Evolutionary conservation across 768 basidiomycete genomes (phyloP).

Genomic region (Tricholomella constricta): DNA sequence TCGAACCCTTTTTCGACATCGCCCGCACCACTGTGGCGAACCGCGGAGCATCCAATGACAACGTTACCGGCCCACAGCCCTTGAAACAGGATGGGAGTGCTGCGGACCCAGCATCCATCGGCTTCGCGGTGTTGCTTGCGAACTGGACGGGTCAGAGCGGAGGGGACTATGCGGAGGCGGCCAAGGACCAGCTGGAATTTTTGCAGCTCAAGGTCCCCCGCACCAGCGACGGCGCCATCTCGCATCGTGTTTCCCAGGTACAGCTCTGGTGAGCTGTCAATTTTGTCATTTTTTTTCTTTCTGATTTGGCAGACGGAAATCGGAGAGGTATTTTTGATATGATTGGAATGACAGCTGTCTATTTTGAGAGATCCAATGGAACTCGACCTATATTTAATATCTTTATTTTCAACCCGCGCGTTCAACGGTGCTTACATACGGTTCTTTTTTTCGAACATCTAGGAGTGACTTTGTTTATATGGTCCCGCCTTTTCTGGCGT

Average conservation of each 20-base stretch:
- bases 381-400: no score
- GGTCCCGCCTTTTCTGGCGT: slow-evolving; percentile 87
- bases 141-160: slow-evolving; percentile 49
- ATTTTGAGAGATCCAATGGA: no score
- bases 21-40: slow-evolving; percentile 49
- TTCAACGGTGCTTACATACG: no score
- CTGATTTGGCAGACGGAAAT: no score
- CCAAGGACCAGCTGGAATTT: slow-evolving; percentile 64
- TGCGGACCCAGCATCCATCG: slow-evolving; percentile 82
- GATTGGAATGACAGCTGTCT: not conserved
- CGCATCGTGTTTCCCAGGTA: slow-evolving; percentile 67
- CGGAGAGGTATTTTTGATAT: slow-evolving; percentile 2
- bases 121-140: slow-evolving; percentile 63
- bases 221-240: slow-evolving; percentile 78
- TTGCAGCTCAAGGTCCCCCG: slow-evolving; percentile 58
- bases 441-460: not conserved
- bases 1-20: slow-evolving; percentile 61
- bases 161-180: slow-evolving; percentile 63
- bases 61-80: slow-evolving; percentile 53
- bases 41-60: slow-evolving; percentile 44
- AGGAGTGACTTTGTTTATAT: slow-evolving; percentile 85
- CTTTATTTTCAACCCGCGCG: no score
- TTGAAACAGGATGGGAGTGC: slow-evolving; percentile 59
- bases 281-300: not conserved
- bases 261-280: slow-evolving; percentile 63